Evolutionary conservation across 2,329 filamentous ascomycete species (phyloP), one percentile per base, ranked within the genome.

Genomic region (Sporothrix humicola): DNA sequence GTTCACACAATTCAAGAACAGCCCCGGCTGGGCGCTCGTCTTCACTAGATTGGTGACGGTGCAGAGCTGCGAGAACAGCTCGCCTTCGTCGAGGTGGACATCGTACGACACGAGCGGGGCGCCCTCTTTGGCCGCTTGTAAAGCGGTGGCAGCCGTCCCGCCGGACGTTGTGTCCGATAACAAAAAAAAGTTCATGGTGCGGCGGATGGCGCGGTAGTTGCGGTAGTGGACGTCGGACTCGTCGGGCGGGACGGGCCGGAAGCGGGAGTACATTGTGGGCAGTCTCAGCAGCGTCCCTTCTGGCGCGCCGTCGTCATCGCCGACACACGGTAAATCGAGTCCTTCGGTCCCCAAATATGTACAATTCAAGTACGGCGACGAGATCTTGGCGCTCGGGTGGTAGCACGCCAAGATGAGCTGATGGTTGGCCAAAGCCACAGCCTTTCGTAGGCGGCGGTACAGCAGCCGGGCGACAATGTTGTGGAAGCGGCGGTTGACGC

Each of bases 361-460:
- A 81, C 93, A 95, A 79, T 81, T 81, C 13, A 94, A 85, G 72
- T 90, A 90, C 0, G 92, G 91, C 23, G 92, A 90, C 5, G 87
- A 90, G 69, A 92, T 84, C 80, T 90, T 91, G 31, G 87, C 89
- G 75, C 86, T 89, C 0, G 93, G 93, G 76, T 92, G 92, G 79
- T 92, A 95, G 80, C 92, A 93, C 82, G 95, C 92, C 58, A 97
- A 87, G 52, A 95, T 88, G 54, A 96, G 82, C 72, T 90, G 88
- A 78, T 93, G 88, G 52, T 89, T 87, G 52, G 86, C 82, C 8
- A 91, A 82, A 2, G 87, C 82, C 4, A 89, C 86, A 23, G 89
- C 88, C 23, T 86, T 76, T 42, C 74, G 74, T 72, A 82, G 77
- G 58, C 81, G 81, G 71, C 77, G 76, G 74, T 79, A 77, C 65